Conservation (phyloP, 176 grass and related monocot genomes). For the Olyra latifolia region DNA sequence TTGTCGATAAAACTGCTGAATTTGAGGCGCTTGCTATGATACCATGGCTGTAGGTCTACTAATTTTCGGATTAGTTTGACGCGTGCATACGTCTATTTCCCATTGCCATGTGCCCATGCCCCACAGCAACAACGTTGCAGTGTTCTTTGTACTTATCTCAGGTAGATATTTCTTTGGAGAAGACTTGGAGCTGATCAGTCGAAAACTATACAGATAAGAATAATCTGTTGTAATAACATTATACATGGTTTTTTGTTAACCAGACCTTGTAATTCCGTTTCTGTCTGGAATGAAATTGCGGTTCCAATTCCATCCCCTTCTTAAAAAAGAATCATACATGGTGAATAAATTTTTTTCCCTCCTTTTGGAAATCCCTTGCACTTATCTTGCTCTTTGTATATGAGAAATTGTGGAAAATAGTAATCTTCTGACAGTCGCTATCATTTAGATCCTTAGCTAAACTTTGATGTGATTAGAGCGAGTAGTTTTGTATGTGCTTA, state of each 20-base stretch:
- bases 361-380: background rate
- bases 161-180: conserved; percentile 23
- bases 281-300: too few relatives aligned
- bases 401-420: background rate
- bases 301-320: too few relatives aligned
- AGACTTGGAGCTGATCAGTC: conserved; percentile 10
- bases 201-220: conserved; percentile 8
- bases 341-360: background rate
- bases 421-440: background rate
- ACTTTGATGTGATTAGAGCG: background rate
- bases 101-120: conserved; percentile 19
- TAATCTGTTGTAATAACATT: background rate
- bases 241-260: background rate
- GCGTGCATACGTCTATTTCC: background rate
- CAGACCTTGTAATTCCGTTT: too few relatives aligned
- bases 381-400: background rate
- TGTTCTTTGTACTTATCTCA: conserved; percentile 29
- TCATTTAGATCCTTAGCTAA: background rate
- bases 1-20: background rate
- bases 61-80: conserved; percentile 7
- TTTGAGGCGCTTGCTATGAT: background rate
- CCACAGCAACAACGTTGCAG: background rate
- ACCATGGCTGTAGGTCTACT: background rate
- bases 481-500: background rate
- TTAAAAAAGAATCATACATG: too few relatives aligned